Percentiles rank a stretch among this genome's conserved stretches.
Evolutionary conservation across 2,329 filamentous ascomycete genomes (phyloP).

Genomic region (Davidsoniella virescens): DNA sequence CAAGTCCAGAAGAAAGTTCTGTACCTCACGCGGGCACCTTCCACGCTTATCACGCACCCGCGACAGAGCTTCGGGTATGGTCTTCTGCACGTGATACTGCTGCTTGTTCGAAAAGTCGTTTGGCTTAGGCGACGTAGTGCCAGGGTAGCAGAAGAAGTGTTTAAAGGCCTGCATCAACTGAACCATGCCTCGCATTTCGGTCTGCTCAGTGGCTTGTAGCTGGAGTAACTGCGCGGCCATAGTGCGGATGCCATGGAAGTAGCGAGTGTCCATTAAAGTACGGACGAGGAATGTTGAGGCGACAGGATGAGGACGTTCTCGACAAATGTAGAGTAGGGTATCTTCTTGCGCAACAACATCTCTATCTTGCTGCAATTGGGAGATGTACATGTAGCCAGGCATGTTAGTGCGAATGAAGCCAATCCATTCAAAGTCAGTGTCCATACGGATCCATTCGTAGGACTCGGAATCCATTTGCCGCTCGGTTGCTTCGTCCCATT

Average conservation of each 20-base stretch:
- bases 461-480: slow-evolving; percentile 86
- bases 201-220: slow-evolving; percentile 51
- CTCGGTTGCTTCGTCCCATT: slow-evolving; percentile 84
- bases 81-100: slow-evolving; percentile 68
- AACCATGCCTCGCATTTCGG: slow-evolving; percentile 59
- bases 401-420: slow-evolving; percentile 68
- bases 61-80: slow-evolving; percentile 68
- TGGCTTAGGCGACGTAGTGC: slow-evolving; percentile 61
- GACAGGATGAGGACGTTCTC: slow-evolving; percentile 54
- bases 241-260: slow-evolving; percentile 82
- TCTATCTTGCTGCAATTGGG: slow-evolving; percentile 89
- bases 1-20: slow-evolving; percentile 74
- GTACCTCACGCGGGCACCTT: slow-evolving; percentile 61
- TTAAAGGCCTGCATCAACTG: slow-evolving; percentile 78
- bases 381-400: slow-evolving; percentile 94
- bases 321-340: slow-evolving; percentile 58
- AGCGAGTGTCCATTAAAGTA: slow-evolving; percentile 78
- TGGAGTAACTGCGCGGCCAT: slow-evolving; percentile 69
- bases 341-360: slow-evolving; percentile 82
- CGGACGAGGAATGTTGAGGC: slow-evolving; percentile 79
- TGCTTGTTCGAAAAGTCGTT: slow-evolving; percentile 86
- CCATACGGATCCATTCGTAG: slow-evolving; percentile 96
- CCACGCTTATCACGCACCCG: slow-evolving; percentile 55
- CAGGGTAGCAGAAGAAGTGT: slow-evolving; percentile 72
- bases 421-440: slow-evolving; percentile 97